Base-by-base conservation (phyloP, 305 asterid species). In the Ilex paraguariensis region DNA sequence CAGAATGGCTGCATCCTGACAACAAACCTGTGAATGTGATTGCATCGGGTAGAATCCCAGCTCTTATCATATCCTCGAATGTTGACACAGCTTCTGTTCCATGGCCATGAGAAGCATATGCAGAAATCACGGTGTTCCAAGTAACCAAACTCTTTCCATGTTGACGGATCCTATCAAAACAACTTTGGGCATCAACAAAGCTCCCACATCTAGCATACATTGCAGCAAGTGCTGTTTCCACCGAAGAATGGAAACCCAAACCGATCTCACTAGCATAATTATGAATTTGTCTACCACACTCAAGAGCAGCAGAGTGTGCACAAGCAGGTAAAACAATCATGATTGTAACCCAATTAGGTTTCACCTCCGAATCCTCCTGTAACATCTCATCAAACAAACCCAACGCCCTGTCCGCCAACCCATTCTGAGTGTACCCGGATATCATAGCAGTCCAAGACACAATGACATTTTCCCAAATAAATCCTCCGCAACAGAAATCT, bases 181-280 rank as follows among this genome's bases (percentile, higher is more conserved):
- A 82, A 51, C 33, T 56, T 31, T 73, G 73, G 51, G 95, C 92
- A n/a, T 88, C 93, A 15, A 51, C 53, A 55, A 87, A 68, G 63
- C 87, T 84, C 3, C 95, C 95, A 32, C 96, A 88, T 71, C 86
- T 88, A 0, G 85, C 89, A 39, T 88, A 88, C 96, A 88, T 88
- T 12, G 85, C 86, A 48, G 81, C 70, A 3, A 88, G 83, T 6
- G 96, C 91, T 0, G 80, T 79, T 67, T 81, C 81, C 10, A 88
- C 92, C 1, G 82, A 77, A 52, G 82, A 71, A 69, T 77, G 80
- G n/a, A 81, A 59, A 53, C 84, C 86, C 59, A 86, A 78, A 54
- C 89, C 84, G 17, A 67, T 82, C 17, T 75, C 82, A 61, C 33
- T 75, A 40, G 82, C 87, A 52, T 59, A 75, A 13, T 32, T 49